Conservation (phyloP, 2,329 filamentous ascomycete genomes). For the Aspergillus spinulosporus region DNA sequence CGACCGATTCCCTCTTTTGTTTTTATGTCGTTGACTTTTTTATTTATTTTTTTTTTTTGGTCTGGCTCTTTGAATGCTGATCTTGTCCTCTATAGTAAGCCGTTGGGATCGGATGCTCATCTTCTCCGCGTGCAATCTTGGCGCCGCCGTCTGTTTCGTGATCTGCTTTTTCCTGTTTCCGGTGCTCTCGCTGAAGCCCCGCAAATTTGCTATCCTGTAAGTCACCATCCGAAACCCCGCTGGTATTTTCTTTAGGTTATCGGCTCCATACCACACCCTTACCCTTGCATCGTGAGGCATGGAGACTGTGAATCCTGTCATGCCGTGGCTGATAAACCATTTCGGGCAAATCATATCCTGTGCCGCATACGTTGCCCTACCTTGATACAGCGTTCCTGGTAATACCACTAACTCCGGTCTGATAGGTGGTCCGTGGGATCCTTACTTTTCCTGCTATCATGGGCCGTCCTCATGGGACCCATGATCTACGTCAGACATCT, state of each 20-base stretch:
- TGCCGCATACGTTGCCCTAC: conserved; percentile 7
- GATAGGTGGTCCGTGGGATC: conserved; percentile 92
- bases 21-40: not conserved
- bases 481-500: conserved; percentile 80
- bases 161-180: conserved; percentile 87
- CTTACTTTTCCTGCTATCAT: conserved; percentile 83
- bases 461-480: conserved; percentile 92
- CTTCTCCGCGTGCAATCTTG: conserved; percentile 87
- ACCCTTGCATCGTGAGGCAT: conserved; percentile 18
- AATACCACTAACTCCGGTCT: conserved; percentile 20
- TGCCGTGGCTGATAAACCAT: conserved; percentile 21
- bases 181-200: conserved; percentile 73
- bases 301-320: conserved; percentile 27
- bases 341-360: conserved; percentile 3
- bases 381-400: not conserved
- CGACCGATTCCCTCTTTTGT: conserved; percentile 1
- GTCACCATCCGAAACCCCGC: conserved; percentile 47
- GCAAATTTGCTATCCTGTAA: conserved; percentile 97
- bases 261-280: conserved; percentile 18
- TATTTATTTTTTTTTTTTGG: conserved; percentile 1
- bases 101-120: conserved; percentile 94
- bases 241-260: conserved; percentile 12
- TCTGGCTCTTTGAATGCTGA: conserved; percentile 19
- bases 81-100: conserved; percentile 66
- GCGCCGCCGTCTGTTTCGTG: conserved; percentile 86